These are phyloP conservation scores for Bryopsis sp. DNA, from an alignment of 139 green algal genomes.

Conservation along the genomic window DNA sequence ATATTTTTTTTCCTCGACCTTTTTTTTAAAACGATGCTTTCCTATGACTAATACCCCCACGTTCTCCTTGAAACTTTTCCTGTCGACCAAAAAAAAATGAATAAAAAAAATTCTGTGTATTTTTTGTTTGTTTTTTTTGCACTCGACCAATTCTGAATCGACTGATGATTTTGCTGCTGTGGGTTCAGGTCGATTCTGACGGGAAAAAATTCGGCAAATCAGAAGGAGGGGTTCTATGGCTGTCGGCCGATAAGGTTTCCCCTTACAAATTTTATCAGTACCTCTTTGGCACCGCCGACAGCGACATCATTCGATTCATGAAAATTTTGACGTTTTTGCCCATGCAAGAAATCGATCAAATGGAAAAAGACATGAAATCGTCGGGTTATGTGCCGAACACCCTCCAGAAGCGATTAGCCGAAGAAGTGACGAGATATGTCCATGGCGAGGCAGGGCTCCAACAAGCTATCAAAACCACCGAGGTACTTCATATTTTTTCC, in stretches of 20 bases:
- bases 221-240: constrained; percentile 85
- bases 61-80: too few species aligned
- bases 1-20: too few species aligned
- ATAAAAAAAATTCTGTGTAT: too few species aligned
- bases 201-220: constrained; percentile 97
- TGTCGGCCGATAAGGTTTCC: constrained; percentile 74
- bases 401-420: constrained; percentile 77
- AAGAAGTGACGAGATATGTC: constrained; percentile 93
- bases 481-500: too few species aligned
- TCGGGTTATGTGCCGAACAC: constrained; percentile 75
- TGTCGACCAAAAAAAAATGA: too few species aligned
- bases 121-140: too few species aligned
- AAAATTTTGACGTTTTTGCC: constrained; percentile 93
- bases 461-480: constrained; percentile 77
- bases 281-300: constrained; percentile 71
- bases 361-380: constrained; percentile 50
- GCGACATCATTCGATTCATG: constrained; percentile 83
- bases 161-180: too few species aligned
- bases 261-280: constrained; percentile 99
- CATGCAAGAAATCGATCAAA: constrained; percentile 60
- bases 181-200: constrained; percentile 61
- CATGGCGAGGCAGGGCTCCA: constrained; percentile 84
- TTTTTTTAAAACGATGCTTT: too few species aligned
- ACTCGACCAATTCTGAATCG: too few species aligned
- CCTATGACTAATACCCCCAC: too few species aligned